Percentiles rank a stretch among this genome's conserved stretches.
Evolutionary conservation across 139 green algal species (phyloP).

Genomic region (Pleodorina starrii): DNA sequence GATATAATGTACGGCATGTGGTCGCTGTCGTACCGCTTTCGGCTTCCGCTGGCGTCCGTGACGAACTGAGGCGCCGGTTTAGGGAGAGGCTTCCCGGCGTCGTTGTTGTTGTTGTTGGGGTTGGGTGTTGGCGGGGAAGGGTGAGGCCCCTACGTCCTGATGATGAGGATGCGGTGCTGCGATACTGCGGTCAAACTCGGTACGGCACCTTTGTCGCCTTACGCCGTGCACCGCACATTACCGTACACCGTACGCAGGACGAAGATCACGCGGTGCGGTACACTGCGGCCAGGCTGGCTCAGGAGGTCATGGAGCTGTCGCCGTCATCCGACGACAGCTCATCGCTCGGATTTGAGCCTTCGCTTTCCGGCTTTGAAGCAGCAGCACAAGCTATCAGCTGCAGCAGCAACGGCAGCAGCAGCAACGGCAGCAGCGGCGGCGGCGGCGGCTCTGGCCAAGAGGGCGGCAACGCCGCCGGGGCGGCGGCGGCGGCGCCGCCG

Average conservation of each 20-base stretch:
- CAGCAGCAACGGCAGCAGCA: not conserved
- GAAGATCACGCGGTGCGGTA: constrained; percentile 80
- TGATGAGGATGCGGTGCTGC: too few species aligned
- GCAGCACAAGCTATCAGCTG: not conserved
- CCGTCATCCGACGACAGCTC: not conserved
- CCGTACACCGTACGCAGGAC: constrained; percentile 69
- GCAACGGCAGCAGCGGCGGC: not conserved
- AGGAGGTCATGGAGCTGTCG: constrained; percentile 37
- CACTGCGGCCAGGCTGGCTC: constrained; percentile 44
- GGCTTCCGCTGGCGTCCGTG: too few species aligned
- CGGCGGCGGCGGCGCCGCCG: not conserved
- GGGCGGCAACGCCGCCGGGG: not conserved
- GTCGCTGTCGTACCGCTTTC: too few species aligned
- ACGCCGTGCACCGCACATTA: too few species aligned
- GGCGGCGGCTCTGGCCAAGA: not conserved
- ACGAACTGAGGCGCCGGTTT: too few species aligned
- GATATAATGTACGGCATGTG: too few species aligned
- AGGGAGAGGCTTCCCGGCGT: too few species aligned
- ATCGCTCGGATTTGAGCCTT: not conserved
- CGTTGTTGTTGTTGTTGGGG: too few species aligned
- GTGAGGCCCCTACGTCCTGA: too few species aligned
- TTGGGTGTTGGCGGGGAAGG: too few species aligned
- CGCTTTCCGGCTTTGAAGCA: not conserved
- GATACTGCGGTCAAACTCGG: too few species aligned
- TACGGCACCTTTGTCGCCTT: too few species aligned